Conservation (phyloP, 1,139 yeast genomes). For the Suhomyces ambrosiae region DNA sequence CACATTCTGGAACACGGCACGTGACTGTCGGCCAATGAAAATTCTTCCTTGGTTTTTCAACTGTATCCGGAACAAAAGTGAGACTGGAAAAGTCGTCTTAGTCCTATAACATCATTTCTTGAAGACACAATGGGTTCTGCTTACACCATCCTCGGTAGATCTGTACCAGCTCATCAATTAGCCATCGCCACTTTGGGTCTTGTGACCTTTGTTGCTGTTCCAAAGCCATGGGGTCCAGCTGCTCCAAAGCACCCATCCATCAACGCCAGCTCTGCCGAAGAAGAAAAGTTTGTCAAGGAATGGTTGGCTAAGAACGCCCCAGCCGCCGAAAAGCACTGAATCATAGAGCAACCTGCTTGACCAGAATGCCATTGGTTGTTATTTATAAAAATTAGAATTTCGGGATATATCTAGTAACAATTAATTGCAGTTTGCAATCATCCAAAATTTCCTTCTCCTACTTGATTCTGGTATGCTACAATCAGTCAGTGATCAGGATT, state of each 20-base stretch:
- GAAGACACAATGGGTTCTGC: conserved; percentile 68
- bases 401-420: neutral
- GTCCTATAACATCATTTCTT: conserved; percentile 3
- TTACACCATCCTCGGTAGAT: conserved; percentile 74
- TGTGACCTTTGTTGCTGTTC: conserved; percentile 57
- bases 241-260: conserved; percentile 66
- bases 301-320: conserved; percentile 41
- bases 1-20: conserved; percentile 4
- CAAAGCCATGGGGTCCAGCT: conserved; percentile 67
- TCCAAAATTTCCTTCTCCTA: conserved; percentile 6
- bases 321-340: conserved; percentile 37
- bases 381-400: neutral
- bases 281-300: conserved; percentile 68
- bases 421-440: neutral
- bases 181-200: conserved; percentile 70
- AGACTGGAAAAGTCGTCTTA: conserved; percentile 1
- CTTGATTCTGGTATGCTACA: neutral
- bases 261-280: conserved; percentile 81
- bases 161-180: conserved; percentile 72
- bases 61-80: conserved; percentile 7
- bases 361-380: neutral
- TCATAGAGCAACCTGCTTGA: neutral
- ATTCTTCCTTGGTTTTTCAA: conserved; percentile 6
- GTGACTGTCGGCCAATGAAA: conserved; percentile 17
- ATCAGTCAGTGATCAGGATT: neutral